Evolutionary conservation across 78 protist species (phyloP), one percentile per base, ranked within the genome.

Genomic region (Dictyostelium intermedium): DNA sequence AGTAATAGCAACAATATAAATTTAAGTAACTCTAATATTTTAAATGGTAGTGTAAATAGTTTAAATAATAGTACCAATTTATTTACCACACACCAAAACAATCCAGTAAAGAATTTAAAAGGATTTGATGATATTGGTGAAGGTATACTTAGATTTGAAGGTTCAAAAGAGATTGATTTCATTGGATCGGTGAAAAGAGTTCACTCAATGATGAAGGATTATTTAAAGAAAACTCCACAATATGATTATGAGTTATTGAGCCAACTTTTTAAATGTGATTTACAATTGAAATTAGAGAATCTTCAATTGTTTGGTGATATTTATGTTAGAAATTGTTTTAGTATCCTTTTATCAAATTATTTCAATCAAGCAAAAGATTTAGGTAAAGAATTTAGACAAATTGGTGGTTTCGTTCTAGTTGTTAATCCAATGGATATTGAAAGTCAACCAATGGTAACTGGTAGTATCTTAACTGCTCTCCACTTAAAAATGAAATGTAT

Each of bases 261-360:
- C 10, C 94, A 89, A 27, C 11, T 81, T 1, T 69, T 89, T 9
- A 89, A 89, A 66, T 89, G 94, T 50, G 87, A 89, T 35, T 61
- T 89, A 1, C 83, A 89, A 47, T 47, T 89, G 23, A 89, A 89
- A 50, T 35, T 89, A 76, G 94, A 89, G 60, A 89, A 89, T 69
- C 82, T 89, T 32, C 94, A 89, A 35, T 69, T 89, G 73, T 89
- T 89, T 89, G 94, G 94, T 89, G 94, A 89, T 89, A 50, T 89
- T 41, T 89, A 80, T 45, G 94, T 89, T 23, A 60, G 94, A 70
- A 89, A 89, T 34, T 63, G 87, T 80, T 37, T 89, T 14, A 39
- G 70, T 43, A 47, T 89, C 1, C 47, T 89, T 20, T 34, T 89
- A 2, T 35, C 74, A 25, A 89, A 89, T 78, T 89, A 89, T 47